These are phyloP conservation scores for Corylus heterophylla DNA, from an alignment of 306 rosid species.

Conservation along the genomic window DNA sequence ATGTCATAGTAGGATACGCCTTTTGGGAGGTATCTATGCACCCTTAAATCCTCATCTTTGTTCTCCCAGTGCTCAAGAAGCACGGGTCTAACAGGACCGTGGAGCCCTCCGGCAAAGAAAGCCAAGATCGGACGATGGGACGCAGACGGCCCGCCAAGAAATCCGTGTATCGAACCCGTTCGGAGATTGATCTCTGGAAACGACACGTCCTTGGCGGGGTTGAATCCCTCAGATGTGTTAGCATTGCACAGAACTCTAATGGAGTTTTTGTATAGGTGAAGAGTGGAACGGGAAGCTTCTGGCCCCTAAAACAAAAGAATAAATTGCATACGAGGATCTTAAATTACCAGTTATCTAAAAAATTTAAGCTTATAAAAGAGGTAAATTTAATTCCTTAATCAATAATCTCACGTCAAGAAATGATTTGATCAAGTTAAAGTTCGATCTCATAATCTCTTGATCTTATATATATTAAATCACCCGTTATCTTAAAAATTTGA, in stretches of 20 bases:
- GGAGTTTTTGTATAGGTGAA: slow-evolving; percentile 54
- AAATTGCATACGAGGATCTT: background rate
- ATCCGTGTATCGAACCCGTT: slow-evolving; percentile 51
- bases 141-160: slow-evolving; percentile 71
- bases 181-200: slow-evolving; percentile 82
- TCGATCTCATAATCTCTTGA: no score
- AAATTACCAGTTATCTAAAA: no score
- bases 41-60: slow-evolving; percentile 59
- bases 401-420: no score
- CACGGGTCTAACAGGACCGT: slow-evolving; percentile 66
- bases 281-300: slow-evolving; percentile 50
- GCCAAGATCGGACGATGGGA: slow-evolving; percentile 57
- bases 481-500: no score
- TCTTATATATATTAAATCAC: no score
- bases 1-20: slow-evolving; percentile 65
- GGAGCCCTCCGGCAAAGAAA: slow-evolving; percentile 89
- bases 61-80: slow-evolving; percentile 84
- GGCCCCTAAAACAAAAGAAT: slow-evolving; percentile 60
- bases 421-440: no score
- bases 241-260: slow-evolving; percentile 83
- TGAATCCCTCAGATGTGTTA: slow-evolving; percentile 80
- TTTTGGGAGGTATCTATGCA: slow-evolving; percentile 72
- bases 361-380: no score
- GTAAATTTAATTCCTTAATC: no score
- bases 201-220: slow-evolving; percentile 76